Evolutionary conservation across 306 rosid species (phyloP).

Genomic region (Cicer judaicum): DNA sequence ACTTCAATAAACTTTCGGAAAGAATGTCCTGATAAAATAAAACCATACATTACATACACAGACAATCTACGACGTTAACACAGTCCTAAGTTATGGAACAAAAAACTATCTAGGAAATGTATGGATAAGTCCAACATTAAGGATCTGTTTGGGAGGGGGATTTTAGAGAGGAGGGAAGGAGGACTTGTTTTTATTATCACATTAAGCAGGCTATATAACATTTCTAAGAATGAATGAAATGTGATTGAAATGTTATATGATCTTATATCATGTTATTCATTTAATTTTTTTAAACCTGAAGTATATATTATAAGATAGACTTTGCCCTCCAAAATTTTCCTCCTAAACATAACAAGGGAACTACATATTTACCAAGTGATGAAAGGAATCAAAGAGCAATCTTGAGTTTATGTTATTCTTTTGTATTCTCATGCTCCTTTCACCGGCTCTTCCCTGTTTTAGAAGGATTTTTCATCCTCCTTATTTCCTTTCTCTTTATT

Average conservation of each 20-base stretch:
- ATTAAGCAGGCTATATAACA: no score
- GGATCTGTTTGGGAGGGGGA: no score
- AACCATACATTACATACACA: constrained; percentile 1
- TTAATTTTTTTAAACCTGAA: no score
- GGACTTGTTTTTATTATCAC: no score
- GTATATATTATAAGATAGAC: no score
- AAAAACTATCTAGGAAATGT: constrained; percentile 14
- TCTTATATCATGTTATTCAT: no score
- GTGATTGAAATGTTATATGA: no score
- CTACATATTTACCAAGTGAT: neutral
- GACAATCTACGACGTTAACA: constrained; percentile 35
- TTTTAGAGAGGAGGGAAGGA: no score
- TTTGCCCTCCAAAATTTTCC: no score
- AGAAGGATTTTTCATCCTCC: constrained; percentile 3
- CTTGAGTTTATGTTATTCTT: constrained; percentile 4
- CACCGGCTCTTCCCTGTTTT: neutral
- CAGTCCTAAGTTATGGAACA: constrained; percentile 23
- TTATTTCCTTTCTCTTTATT: constrained; percentile 10
- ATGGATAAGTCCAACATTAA: constrained; percentile 27
- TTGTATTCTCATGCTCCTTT: constrained; percentile 6
- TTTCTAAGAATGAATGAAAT: no score
- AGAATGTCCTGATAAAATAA: constrained; percentile 65
- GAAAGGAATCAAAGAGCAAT: neutral
- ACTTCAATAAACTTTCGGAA: constrained; percentile 70
- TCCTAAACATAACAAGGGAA: neutral